phyloP scores from a whole-genome alignment of 768 basidiomycete genomes.

The Russula sp. region DNA sequence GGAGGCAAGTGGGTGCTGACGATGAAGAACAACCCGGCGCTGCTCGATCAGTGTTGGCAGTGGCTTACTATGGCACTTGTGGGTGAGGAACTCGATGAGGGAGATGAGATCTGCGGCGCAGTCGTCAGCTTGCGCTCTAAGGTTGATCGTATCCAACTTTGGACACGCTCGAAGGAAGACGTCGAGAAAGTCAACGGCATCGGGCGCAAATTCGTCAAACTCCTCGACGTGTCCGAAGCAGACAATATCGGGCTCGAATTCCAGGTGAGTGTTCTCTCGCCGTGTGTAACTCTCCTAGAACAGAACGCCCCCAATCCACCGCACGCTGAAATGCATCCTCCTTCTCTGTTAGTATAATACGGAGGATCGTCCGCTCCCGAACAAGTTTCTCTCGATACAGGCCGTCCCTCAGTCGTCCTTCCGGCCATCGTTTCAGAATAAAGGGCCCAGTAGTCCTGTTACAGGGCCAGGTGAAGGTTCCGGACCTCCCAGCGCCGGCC shows the following conservation, averaged over 20 bases:
- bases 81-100: conserved; percentile 66
- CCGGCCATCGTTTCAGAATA: conserved; percentile 59
- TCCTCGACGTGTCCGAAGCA: conserved; percentile 79
- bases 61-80: conserved; percentile 92
- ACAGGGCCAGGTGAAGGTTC: conserved; percentile 33
- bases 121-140: conserved; percentile 86
- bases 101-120: conserved; percentile 78
- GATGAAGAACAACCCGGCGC: conserved; percentile 76
- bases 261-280: conserved; percentile 53
- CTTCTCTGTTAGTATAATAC: conserved; percentile 62
- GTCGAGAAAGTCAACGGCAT: conserved; percentile 81
- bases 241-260: conserved; percentile 87
- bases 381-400: conserved; percentile 81
- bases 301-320: not conserved
- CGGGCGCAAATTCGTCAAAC: conserved; percentile 76
- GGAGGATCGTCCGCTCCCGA: conserved; percentile 77
- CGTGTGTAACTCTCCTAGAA: not conserved
- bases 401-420: conserved; percentile 63
- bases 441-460: conserved; percentile 37
- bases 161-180: conserved; percentile 84
- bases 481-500: conserved; percentile 32
- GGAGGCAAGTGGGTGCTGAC: conserved; percentile 96
- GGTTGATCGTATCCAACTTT: conserved; percentile 88
- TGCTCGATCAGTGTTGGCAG: conserved; percentile 86
- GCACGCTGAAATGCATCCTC: not conserved